phyloP scores from a whole-genome alignment of 192 early-diverging fungal genomes.

The Phlyctochytrium planicorne region DNA sequence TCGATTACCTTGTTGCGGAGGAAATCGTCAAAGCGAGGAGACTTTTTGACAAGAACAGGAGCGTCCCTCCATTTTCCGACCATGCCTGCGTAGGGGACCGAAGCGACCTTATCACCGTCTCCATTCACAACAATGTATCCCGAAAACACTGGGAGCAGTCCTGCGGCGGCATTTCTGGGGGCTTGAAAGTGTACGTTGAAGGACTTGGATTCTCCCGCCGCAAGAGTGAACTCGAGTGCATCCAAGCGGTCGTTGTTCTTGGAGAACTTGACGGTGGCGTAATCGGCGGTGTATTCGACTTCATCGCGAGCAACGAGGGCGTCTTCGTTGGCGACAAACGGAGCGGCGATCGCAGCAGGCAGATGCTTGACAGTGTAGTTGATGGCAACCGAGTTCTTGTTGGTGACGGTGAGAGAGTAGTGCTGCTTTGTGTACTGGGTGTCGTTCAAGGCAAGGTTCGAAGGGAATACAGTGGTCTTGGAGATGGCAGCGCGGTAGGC shows the following conservation, averaged over 20 bases:
- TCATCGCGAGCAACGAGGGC: not conserved
- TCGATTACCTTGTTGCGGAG: not conserved
- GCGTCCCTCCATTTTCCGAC: not conserved
- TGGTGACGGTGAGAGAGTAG: not conserved
- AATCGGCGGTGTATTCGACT: not conserved
- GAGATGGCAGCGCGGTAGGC: slow-evolving; percentile 39
- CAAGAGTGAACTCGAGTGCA: slow-evolving; percentile 18
- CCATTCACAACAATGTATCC: slow-evolving; percentile 26
- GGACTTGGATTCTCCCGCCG: slow-evolving; percentile 22
- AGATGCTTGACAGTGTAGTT: slow-evolving; percentile 1
- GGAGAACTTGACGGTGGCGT: slow-evolving; percentile 2
- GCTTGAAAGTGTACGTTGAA: slow-evolving; percentile 29
- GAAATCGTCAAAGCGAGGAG: not conserved
- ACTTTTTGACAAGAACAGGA: not conserved
- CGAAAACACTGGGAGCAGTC: slow-evolving; percentile 29
- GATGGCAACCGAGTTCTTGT: not conserved
- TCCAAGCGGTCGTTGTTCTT: not conserved
- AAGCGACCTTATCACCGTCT: not conserved
- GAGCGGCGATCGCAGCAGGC: not conserved
- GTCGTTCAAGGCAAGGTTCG: slow-evolving; percentile 26
- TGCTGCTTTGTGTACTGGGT: slow-evolving; percentile 7
- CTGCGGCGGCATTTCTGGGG: slow-evolving; percentile 10
- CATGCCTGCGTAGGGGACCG: slow-evolving; percentile 28
- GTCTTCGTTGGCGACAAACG: slow-evolving; percentile 7
- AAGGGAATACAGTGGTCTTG: slow-evolving; percentile 37